Conservation (phyloP, 2,329 filamentous ascomycete species). For the Arthrobotrys musiformis region DNA sequence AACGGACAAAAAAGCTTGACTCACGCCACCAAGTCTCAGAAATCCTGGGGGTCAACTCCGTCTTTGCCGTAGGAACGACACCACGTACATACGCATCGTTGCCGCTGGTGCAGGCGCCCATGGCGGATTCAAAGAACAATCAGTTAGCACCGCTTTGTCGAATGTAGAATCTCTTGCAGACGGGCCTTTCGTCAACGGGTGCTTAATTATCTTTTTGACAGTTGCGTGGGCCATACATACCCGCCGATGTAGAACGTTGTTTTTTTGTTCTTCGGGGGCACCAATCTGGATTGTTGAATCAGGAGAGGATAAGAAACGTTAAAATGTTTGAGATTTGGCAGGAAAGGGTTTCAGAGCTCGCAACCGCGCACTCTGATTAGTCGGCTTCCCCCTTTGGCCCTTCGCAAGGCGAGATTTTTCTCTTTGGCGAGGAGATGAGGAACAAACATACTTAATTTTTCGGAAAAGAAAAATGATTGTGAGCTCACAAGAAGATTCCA, state of each 20-base stretch:
- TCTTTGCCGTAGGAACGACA: not conserved
- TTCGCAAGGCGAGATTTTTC: slow-evolving; percentile 15
- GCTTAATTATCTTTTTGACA: slow-evolving; percentile 13
- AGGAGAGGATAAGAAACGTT: slow-evolving; percentile 48
- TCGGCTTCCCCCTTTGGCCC: slow-evolving; percentile 32
- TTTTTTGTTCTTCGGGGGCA: slow-evolving; percentile 1
- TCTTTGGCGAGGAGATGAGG: not conserved
- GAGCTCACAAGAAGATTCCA: slow-evolving; percentile 13
- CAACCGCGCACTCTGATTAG: slow-evolving; percentile 44
- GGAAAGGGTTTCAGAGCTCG: slow-evolving; percentile 38
- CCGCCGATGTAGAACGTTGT: slow-evolving; percentile 11
- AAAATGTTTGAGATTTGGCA: slow-evolving; percentile 40
- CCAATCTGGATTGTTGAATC: slow-evolving; percentile 30
- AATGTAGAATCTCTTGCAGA: slow-evolving; percentile 9
- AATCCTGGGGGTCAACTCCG: slow-evolving; percentile 2
- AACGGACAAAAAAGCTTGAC: slow-evolving; percentile 21
- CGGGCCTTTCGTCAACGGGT: not conserved
- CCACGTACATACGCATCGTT: not conserved
- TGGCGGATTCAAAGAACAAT: slow-evolving; percentile 1
- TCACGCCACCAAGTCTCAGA: slow-evolving; percentile 19
- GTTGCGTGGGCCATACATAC: slow-evolving; percentile 1
- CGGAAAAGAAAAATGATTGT: not conserved
- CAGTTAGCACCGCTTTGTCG: slow-evolving; percentile 1
- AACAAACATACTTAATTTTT: slow-evolving; percentile 10
- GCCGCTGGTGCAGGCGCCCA: slow-evolving; percentile 28